Evolutionary conservation across 2,329 filamentous ascomycete species (phyloP), one percentile per base, ranked within the genome.

Genomic region (Arthrobotrys megalospora): DNA sequence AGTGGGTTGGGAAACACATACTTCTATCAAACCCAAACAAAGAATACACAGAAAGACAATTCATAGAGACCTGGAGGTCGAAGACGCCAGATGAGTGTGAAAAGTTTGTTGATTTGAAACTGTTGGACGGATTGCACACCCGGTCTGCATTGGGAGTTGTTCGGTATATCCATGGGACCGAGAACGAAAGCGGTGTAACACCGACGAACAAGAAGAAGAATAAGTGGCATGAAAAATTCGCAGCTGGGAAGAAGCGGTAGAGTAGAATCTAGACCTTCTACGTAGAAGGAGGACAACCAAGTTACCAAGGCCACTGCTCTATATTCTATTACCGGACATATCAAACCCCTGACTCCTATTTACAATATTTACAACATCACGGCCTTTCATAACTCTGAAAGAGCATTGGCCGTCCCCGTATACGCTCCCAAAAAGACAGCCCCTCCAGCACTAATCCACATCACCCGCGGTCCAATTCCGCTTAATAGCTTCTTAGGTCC

Each of bases 361-460:
- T 60, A 66, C 19, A 63, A 55, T 71, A 67, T 66, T 36, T 71
- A 62, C 64, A 76, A 53, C 5, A 28, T 28, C 2, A 2, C 5
- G 24, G 24, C 24, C 11, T 21, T n/a, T 71, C 38, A 78, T 53
- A 78, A 45, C 67, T 71, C 65, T 19, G 67, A 71, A 34, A 78
- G 67, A 34, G 67, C 67, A 68, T 78, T 78, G 12, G 75, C 45
- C n/a, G 64, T 64, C 19, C 76, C 69, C 1, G 68, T 79, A 60
- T 81, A 82, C 10, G 81, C 81, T 12, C 95, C 96, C 82, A 98
- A 84, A 86, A 99, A 99, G 38, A 99, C 93, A 10, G 95, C 93
- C 0, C 96, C 96, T 2, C 96, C 96, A 71, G 93, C 91, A 81
- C 93, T 96, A 83, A 99, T 99, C 94, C 96, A 98, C 79, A 93